Evolutionary conservation across 768 basidiomycete species (phyloP).

Genomic region (Phaeotremella skinneri): DNA sequence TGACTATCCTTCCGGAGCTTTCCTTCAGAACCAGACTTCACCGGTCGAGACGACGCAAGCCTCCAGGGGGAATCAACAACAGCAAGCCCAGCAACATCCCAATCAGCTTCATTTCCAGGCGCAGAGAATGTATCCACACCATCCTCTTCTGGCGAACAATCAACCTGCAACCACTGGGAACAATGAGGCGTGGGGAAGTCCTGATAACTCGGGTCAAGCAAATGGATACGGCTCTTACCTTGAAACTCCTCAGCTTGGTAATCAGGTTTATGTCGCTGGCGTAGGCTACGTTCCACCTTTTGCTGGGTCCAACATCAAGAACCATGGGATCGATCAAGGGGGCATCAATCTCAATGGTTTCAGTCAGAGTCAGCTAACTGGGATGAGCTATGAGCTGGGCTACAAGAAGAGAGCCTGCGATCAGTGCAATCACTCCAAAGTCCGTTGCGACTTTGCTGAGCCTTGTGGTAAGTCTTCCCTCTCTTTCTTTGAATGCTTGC

Average conservation of each 20-base stretch:
- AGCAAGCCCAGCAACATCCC: constrained; percentile 7
- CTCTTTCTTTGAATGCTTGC: not conserved
- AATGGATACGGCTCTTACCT: not conserved
- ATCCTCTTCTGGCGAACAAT: constrained; percentile 22
- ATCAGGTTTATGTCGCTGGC: not conserved
- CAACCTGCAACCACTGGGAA: not conserved
- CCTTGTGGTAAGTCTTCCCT: constrained; percentile 45
- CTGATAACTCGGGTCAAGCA: not conserved
- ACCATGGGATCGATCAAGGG: constrained; percentile 28
- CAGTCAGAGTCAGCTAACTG: constrained; percentile 5
- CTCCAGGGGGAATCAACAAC: not conserved
- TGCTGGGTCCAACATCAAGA: constrained; percentile 23
- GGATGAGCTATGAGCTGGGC: constrained; percentile 27
- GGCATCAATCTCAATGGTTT: constrained; percentile 8
- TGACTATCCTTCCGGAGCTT: too few relatives aligned
- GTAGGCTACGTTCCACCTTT: constrained; percentile 14
- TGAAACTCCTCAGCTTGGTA: not conserved
- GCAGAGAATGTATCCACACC: constrained; percentile 37
- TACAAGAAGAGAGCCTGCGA: constrained; percentile 50
- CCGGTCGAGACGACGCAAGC: not conserved
- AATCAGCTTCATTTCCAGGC: constrained; percentile 24
- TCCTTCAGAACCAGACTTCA: not conserved
- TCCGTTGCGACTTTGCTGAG: constrained; percentile 44
- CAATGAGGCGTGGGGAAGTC: not conserved
- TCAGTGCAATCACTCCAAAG: constrained; percentile 50